These are phyloP conservation scores for Yamadazyma conglobata DNA, from an alignment of 1,139 yeast genomes.

Conservation along the genomic window DNA sequence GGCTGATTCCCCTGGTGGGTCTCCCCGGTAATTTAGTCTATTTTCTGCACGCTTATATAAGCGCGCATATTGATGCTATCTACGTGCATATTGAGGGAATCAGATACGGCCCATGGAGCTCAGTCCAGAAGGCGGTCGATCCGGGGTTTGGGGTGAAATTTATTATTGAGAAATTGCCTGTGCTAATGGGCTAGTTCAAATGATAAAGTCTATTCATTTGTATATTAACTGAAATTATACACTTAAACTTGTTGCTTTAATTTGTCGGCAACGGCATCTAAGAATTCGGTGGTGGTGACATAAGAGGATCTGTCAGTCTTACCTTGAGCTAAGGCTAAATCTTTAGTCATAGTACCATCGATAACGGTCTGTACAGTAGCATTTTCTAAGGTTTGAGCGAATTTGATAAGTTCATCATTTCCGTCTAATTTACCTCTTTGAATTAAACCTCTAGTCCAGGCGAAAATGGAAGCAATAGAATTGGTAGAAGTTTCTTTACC, in stretches of 20 bases:
- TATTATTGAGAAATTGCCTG: too few species aligned
- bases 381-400: constrained; percentile 73
- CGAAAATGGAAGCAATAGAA: constrained; percentile 96
- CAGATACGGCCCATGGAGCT: too few species aligned
- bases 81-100: too few species aligned
- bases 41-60: too few species aligned
- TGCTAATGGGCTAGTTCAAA: too few species aligned
- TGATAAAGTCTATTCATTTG: too few species aligned
- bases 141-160: too few species aligned
- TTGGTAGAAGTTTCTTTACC: constrained; percentile 98
- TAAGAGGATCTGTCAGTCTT: constrained; percentile 75
- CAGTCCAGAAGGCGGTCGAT: too few species aligned
- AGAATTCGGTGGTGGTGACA: constrained; percentile 87
- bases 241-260: constrained; percentile 4
- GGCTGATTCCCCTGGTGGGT: too few species aligned
- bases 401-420: constrained; percentile 78
- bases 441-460: constrained; percentile 91
- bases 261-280: constrained; percentile 60
- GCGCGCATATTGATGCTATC: too few species aligned
- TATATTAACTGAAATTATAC: too few species aligned
- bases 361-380: constrained; percentile 85
- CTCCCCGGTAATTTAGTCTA: too few species aligned
- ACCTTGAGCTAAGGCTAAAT: constrained; percentile 84
- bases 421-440: constrained; percentile 88
- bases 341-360: constrained; percentile 94